Conservation (phyloP, 257 asterid species). For the Forsythia suspensa region DNA sequence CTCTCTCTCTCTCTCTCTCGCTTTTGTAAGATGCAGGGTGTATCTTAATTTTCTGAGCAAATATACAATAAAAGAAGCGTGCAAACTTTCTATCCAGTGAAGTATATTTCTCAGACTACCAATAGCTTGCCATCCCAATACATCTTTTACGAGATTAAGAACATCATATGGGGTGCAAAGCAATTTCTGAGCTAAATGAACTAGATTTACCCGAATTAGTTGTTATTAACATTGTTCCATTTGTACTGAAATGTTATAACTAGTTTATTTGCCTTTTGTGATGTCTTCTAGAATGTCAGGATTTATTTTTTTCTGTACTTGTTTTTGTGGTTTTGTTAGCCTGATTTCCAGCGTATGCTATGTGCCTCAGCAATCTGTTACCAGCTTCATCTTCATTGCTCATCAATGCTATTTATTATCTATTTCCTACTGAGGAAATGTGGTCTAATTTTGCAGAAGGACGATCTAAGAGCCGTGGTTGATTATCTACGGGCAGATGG, state of each 20-base stretch:
- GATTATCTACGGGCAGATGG: constrained; percentile 77
- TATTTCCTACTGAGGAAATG: constrained; percentile 11
- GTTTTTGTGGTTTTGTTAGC: background rate
- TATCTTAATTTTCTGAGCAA: background rate
- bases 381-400: constrained; percentile 3
- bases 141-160: background rate
- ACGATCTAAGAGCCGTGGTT: constrained; percentile 86
- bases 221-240: background rate
- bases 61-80: no score
- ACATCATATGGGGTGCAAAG: background rate
- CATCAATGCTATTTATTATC: background rate
- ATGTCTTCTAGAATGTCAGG: background rate
- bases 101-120: background rate
- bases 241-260: background rate
- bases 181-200: background rate
- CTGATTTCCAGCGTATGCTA: background rate
- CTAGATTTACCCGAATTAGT: background rate
- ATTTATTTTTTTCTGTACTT: background rate
- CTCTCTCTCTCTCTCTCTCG: background rate
- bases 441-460: constrained; percentile 59
- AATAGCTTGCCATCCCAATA: background rate
- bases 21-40: background rate
- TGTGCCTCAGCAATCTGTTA: background rate
- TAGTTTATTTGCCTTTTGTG: background rate
- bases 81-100: background rate